Base-by-base conservation (phyloP, 805 yeast species). In the Danielia oregonensis region DNA sequence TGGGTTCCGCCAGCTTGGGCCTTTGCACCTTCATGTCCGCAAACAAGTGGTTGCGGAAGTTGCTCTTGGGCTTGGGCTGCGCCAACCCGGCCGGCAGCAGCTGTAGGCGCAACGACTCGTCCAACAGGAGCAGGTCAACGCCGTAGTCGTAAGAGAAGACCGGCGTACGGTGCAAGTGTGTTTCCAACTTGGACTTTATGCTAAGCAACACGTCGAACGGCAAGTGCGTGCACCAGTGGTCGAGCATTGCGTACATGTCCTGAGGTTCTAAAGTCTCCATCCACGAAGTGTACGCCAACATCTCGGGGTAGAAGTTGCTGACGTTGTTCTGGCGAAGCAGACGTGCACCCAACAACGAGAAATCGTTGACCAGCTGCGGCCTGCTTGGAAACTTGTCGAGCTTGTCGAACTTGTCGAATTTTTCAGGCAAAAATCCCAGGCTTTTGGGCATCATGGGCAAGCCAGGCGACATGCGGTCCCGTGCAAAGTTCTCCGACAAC, bases 221-320 rank as follows among this genome's bases (percentile, higher is more conserved):
- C 44, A 78, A 55, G 38, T 63, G 62, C 30, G 68, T 59, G 39
- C 79, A 61, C 52, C 78, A 56, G 49, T 74, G 71, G 46, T 77
- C 82, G 39, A 76, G 64, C 55, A 76, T 71, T 32, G 72, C 60
- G 36, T 72, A 61, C 44, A 66, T 74, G 42, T 78, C 81, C 29
- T 65, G 67, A n/a, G 74, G 66, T 30, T 61, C 64, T 52, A 78
- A 61, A 30, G 17, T 39, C 37, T 47, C 52, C 24, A 47, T 35
- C 52, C 52, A 47, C 29, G 24, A 62, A 42, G 73, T 65, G 43
- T 73, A 61, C 41, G 67, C 68, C 35, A 68, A 61, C 49, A 77
- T 63, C 45, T 78, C 82, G 49, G 61, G 70, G 44, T 43, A 41
- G 29, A 47, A 47, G 34, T 27, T 24, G 32, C 30, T 29, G 42